Evolutionary conservation across 2,329 filamentous ascomycete genomes (phyloP).

Genomic region (Paracamarosporium sp.): DNA sequence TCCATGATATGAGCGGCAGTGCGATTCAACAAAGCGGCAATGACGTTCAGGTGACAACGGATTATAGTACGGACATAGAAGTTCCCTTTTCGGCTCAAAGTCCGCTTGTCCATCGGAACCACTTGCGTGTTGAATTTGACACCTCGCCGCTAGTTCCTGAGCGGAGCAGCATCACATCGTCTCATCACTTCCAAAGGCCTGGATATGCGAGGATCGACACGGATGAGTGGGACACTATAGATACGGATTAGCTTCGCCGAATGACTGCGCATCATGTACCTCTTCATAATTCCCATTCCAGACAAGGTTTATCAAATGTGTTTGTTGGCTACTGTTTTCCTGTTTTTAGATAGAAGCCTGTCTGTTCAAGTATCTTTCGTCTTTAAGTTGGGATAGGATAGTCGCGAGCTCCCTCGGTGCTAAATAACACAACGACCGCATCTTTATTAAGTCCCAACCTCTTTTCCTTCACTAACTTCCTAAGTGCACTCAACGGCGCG

Average conservation of each 20-base stretch:
- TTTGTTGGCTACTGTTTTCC: no score
- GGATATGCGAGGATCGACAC: neutral
- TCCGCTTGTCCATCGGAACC: neutral
- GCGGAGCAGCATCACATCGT: neutral
- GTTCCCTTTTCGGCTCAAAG: neutral
- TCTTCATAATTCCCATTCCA: no score
- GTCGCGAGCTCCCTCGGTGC: conserved; percentile 65
- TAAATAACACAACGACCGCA: conserved; percentile 70
- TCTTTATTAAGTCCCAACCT: conserved; percentile 48
- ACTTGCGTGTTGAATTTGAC: neutral
- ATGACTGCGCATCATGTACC: no score
- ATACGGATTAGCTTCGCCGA: no score
- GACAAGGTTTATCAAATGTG: no score
- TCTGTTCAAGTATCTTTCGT: no score
- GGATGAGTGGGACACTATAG: neutral
- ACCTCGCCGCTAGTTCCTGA: neutral
- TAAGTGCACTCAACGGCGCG: conserved; percentile 64
- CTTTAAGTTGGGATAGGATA: conserved; percentile 17
- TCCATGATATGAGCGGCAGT: neutral
- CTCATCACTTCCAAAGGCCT: neutral
- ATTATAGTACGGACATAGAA: neutral
- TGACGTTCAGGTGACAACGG: no score
- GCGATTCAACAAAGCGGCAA: neutral
- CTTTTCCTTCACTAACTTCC: conserved; percentile 51
- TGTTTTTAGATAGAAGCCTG: no score